phyloP scores from a whole-genome alignment of 495 filamentous ascomycete species.

The Bathelium albidoporum region DNA sequence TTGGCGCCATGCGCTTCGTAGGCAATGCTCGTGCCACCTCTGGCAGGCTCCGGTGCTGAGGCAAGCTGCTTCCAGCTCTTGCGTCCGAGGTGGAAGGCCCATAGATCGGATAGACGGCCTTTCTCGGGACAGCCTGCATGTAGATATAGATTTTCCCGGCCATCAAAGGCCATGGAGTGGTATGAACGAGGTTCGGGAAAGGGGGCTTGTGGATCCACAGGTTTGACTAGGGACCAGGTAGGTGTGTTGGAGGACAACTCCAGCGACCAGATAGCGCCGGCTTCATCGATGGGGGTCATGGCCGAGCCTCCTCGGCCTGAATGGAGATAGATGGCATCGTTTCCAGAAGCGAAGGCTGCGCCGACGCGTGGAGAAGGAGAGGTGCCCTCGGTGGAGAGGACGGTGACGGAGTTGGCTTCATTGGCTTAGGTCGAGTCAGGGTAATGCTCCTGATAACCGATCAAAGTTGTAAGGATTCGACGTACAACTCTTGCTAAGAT shows the following conservation, averaged over 20 bases:
- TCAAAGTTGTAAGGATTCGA: background rate
- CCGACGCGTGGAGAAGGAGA: conserved; percentile 41
- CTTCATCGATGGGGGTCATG: conserved; percentile 45
- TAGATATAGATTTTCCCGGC: conserved; percentile 49
- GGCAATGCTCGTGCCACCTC: conserved; percentile 55
- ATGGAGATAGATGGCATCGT: conserved; percentile 44
- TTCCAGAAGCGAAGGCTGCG: conserved; percentile 33
- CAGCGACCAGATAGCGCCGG: conserved; percentile 41
- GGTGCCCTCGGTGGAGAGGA: conserved; percentile 3
- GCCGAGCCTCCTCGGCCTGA: conserved; percentile 45
- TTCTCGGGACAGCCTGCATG: conserved; percentile 59
- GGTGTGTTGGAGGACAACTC: conserved; percentile 24
- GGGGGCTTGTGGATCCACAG: conserved; percentile 12
- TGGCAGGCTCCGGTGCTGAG: conserved; percentile 46
- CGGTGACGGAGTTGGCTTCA: background rate
- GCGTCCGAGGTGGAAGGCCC: conserved; percentile 55
- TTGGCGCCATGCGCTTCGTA: conserved; percentile 39
- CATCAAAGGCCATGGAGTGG: conserved; percentile 36
- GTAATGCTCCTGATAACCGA: background rate
- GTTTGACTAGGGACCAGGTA: conserved; percentile 27
- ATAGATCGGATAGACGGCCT: conserved; percentile 53
- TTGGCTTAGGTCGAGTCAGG: background rate
- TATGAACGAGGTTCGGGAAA: conserved; percentile 41
- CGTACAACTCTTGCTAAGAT: conserved; percentile 11
- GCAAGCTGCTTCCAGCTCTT: conserved; percentile 53